Evolutionary conservation across 495 filamentous ascomycete species (phyloP), one percentile per base, ranked within the genome.

Genomic region (Penicillium coffeae): DNA sequence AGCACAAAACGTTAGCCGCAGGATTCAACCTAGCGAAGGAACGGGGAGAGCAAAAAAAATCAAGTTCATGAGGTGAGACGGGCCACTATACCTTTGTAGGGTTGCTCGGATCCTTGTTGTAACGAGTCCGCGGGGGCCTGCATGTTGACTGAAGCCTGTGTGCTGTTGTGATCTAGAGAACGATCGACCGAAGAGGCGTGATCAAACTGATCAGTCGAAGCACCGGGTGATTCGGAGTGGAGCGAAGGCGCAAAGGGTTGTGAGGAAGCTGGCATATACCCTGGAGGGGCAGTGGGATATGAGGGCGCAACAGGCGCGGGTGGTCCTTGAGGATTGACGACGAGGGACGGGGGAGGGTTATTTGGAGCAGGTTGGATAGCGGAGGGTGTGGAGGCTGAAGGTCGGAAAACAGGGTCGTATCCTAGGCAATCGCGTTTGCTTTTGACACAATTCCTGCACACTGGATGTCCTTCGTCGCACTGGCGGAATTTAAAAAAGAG

Each of bases 381-480:
- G 35, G 87, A 76, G 13, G 88, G 87, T 15, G 83, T 66, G 10
- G 64, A 82, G 40, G 87, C 84, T 59, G 90, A 87, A 58, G 85
- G 81, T 68, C 95, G 94, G 74, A 98, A 98, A 51, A 97, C 94
- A 32, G 93, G 93, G 65, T 98, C 93, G 82, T 98, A 98, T 38
- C 93, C 93, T 42, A 95, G 68, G 64, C 93, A 98, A 62, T 97
- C 93, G 58, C 93, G 88, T 69, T 96, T 97, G 60, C 90, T 96
- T 70, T 96, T 98, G 63, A 91, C 86, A 71, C 93, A 98, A 69
- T 98, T 98, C 61, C 91, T 85, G 76, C 93, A 98, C 40, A 86
- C 81, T 7, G 93, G 93, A 71, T 96, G 91, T 21, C 80, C 82
- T 76, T 98, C 93, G 78, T 98, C 93, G 74, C 93, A 98, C 93